These are phyloP conservation scores for Rhinocladiella similis DNA, from an alignment of 2,329 filamentous ascomycete genomes.

Conservation along the genomic window DNA sequence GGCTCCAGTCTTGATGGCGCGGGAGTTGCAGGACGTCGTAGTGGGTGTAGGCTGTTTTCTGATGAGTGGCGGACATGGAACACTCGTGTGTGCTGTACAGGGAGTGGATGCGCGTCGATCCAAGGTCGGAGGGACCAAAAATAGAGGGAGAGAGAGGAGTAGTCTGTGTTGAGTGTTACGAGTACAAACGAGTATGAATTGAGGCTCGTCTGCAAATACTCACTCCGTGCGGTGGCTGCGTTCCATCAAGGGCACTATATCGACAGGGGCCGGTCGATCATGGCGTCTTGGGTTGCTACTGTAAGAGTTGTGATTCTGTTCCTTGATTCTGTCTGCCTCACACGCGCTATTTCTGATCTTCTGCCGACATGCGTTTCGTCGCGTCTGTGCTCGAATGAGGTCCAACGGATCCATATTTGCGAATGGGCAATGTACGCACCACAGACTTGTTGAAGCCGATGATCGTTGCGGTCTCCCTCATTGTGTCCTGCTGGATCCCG, in stretches of 20 bases:
- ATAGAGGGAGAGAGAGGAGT: neutral
- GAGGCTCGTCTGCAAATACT: no score
- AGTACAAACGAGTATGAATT: no score
- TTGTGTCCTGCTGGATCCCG: no score
- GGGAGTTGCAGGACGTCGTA: conserved; percentile 45
- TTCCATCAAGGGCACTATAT: neutral
- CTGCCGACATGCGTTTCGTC: neutral
- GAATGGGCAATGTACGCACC: no score
- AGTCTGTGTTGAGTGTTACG: neutral
- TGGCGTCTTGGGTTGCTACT: neutral
- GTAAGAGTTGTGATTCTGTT: neutral
- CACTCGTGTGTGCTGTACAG: conserved; percentile 7
- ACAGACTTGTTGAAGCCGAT: no score
- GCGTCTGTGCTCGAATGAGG: neutral
- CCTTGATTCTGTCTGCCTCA: neutral
- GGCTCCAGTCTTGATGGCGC: conserved; percentile 23
- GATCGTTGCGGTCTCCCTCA: no score
- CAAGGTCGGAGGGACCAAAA: neutral
- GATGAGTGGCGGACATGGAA: neutral
- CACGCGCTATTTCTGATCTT: neutral
- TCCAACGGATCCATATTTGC: no score
- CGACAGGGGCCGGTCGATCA: neutral
- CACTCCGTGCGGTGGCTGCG: neutral
- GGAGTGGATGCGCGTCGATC: neutral
- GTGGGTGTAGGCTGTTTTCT: conserved; percentile 15